Conservation (phyloP, 768 basidiomycete genomes). For the Lentinula boryana region DNA sequence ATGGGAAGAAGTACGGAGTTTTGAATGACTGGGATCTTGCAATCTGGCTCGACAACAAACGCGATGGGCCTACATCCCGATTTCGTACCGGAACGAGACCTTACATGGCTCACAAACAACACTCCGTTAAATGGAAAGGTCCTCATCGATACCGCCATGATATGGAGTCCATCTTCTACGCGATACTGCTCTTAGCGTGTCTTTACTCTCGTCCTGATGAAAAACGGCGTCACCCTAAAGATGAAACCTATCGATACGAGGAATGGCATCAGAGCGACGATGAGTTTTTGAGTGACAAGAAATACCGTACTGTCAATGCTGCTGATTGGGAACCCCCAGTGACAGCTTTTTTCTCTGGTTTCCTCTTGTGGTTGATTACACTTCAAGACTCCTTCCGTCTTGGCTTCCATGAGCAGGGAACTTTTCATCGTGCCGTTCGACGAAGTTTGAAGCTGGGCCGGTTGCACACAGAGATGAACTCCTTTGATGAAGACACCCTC, state of each 20-base stretch:
- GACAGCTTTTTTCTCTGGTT: neutral
- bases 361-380: neutral
- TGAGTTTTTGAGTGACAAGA: neutral
- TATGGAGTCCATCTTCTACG: neutral
- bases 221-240: neutral
- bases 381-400: neutral
- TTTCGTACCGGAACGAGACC: neutral
- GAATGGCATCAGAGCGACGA: neutral
- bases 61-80: neutral
- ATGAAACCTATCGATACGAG: neutral
- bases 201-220: neutral
- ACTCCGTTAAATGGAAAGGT: neutral
- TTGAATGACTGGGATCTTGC: constrained; percentile 3
- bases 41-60: no score
- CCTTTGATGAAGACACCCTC: neutral
- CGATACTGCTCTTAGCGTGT: neutral
- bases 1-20: neutral
- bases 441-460: no score
- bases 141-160: neutral
- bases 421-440: no score
- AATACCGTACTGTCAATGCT: neutral
- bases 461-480: neutral
- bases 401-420: neutral
- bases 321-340: neutral
- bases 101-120: neutral